Evolutionary conservation across 441 rosid species (phyloP), one percentile per base, ranked within the genome.

Genomic region (Aquilaria agallochum): DNA sequence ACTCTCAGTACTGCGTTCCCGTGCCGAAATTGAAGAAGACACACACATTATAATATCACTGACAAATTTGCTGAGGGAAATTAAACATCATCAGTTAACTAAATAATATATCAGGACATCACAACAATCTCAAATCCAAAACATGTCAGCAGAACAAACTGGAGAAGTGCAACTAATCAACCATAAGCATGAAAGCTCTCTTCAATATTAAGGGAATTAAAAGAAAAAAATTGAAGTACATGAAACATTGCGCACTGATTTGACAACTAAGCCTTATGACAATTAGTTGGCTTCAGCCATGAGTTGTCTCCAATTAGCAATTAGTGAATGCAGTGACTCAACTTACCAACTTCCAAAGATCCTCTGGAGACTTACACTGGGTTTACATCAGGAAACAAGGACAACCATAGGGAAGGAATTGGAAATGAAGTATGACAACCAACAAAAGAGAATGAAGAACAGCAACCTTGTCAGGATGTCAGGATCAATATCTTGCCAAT

Each of bases 1-100:
- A 76, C 90, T 87, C 80, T 96, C 99, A 70, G 96, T 81, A 75
- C 96, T 83, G 74, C 97, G 87, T 62, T 90, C 96, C 33, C 99
- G 80, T 69, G 78, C 73, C 36, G 96, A 88, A 92, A 96, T 83
- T 74, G 96, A 85, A 69, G 97, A 92, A 63, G 98, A 89, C 62
- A 81, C 94, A 52, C 67, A 72, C 99, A 96, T 89, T 66, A 90
- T 72, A 68, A 79, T 71, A 74, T 96, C 96, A 64, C 99, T 90
- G 55, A 96, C 65, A 73, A 85, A 96, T 76, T 90, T 86, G 77
- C 99, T 95, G 94, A 90, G 83, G 75, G 66, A 53, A 62, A 46
- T 50, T 72, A 48, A 51, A 8, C 20, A 13, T 40, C 8, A 5
- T 40, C 9, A 40, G 44, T 40, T 74, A 56, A 69, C 45, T 60